Evolutionary conservation across 345 rosid species (phyloP).

Genomic region (Alliaria petiolata): DNA sequence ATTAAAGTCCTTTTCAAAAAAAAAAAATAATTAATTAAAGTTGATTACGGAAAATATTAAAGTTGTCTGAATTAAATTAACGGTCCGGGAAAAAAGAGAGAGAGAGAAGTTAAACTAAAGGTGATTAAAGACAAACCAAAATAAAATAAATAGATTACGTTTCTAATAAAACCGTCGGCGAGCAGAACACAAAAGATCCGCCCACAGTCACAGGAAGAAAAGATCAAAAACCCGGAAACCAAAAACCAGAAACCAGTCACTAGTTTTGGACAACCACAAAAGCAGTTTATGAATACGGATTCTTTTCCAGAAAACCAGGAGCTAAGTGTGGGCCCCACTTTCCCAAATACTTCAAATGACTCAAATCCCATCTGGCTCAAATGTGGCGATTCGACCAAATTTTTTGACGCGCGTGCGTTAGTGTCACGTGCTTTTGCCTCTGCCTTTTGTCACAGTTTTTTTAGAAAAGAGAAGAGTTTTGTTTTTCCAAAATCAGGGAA

Average conservation of each 20-base stretch:
- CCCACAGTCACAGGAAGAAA: slow-evolving; percentile 26
- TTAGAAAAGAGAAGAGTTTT: background rate
- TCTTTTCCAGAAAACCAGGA: slow-evolving; percentile 37
- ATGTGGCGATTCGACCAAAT: slow-evolving; percentile 34
- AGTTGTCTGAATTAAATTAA: too few species aligned
- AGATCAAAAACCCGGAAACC: slow-evolving; percentile 2
- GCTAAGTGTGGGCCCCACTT: slow-evolving; percentile 19
- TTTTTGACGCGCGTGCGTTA: slow-evolving; percentile 27
- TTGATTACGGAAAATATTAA: too few species aligned
- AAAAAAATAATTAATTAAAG: background rate
- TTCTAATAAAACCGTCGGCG: slow-evolving; percentile 28
- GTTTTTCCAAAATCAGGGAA: background rate
- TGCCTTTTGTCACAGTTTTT: background rate
- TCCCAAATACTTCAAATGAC: slow-evolving; percentile 1
- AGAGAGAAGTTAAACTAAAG: background rate
- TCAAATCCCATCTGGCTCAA: slow-evolving; percentile 17
- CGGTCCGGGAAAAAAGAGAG: too few species aligned
- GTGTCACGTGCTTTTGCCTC: background rate
- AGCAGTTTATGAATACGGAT: slow-evolving; percentile 1
- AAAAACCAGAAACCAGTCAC: slow-evolving; percentile 32
- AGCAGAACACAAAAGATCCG: slow-evolving; percentile 10
- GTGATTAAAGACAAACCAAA: background rate
- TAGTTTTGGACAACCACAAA: slow-evolving; percentile 16
- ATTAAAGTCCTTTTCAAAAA: too few species aligned
- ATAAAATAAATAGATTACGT: background rate